A percentile compares a stretch with the other conserved stretches of the same genome.
Conservation (phyloP, 352 stramenopile species). For the Pythium monospermum region DNA sequence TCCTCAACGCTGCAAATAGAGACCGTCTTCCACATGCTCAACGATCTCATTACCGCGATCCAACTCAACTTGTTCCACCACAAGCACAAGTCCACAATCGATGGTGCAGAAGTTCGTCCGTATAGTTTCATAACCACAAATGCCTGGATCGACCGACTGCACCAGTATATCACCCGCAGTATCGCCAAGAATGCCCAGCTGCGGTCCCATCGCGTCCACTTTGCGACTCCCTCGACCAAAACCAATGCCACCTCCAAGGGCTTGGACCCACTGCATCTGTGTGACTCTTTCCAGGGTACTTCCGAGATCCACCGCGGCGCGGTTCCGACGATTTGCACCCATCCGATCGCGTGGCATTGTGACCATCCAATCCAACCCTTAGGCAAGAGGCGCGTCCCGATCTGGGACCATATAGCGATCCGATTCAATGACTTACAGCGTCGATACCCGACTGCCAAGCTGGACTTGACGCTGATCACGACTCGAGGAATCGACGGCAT, state of each 20-base stretch:
- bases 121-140: conserved; percentile 17
- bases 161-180: conserved; percentile 17
- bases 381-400: conserved; percentile 6
- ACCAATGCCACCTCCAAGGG: background rate
- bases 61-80: conserved; percentile 9
- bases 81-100: too few species aligned
- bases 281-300: background rate
- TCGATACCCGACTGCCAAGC: conserved; percentile 3
- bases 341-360: background rate
- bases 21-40: conserved; percentile 32
- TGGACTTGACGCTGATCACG: conserved; percentile 14
- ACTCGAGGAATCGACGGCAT: conserved; percentile 3
- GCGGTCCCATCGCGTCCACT: conserved; percentile 7
- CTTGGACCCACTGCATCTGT: conserved; percentile 11
- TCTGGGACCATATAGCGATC: conserved; percentile 21
- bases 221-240: too few species aligned
- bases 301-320: background rate
- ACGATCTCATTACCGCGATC: conserved; percentile 23
- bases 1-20: conserved; percentile 12
- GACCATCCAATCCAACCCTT: conserved; percentile 6
- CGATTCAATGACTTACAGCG: conserved; percentile 11
- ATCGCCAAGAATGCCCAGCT: conserved; percentile 11
- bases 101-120: background rate
- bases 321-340: conserved; percentile 1
- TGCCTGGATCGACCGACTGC: conserved; percentile 33